Percentiles rank a stretch among this genome's conserved stretches.
Evolutionary conservation across 306 rosid genomes (phyloP).

Genomic region (Benincasa hispida): DNA sequence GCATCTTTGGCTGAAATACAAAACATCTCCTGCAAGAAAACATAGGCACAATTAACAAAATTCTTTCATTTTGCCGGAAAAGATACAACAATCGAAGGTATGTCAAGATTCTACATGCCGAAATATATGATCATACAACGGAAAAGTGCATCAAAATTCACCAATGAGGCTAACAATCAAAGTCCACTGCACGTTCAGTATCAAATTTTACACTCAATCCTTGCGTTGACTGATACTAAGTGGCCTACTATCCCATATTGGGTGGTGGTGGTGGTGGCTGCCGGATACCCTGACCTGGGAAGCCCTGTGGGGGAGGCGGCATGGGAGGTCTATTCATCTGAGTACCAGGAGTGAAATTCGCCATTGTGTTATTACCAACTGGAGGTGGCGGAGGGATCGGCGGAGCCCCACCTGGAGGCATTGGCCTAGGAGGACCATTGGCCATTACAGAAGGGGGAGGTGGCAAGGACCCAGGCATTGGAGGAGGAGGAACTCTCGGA

Average conservation of each 20-base stretch:
- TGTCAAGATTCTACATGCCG: not conserved
- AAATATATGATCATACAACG: not conserved
- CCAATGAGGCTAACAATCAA: not conserved
- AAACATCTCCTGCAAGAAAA: not conserved
- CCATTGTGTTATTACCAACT: constrained; percentile 29
- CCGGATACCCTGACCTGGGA: constrained; percentile 30
- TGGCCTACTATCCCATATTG: constrained; percentile 37
- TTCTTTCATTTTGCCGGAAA: not conserved
- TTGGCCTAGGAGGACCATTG: constrained; percentile 81
- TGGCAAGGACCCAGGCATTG: constrained; percentile 58
- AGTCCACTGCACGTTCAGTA: not conserved
- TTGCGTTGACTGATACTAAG: not conserved
- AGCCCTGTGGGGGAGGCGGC: constrained; percentile 79
- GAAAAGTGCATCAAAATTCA: not conserved
- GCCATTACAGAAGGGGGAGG: constrained; percentile 74
- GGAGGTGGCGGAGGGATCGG: constrained; percentile 80
- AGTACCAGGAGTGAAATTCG: constrained; percentile 46
- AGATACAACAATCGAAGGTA: not conserved
- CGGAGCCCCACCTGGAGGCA: constrained; percentile 68
- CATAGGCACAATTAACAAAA: not conserved
- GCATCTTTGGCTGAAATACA: not conserved
- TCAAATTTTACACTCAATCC: not conserved
- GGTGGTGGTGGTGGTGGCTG: constrained; percentile 65
- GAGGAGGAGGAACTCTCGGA: constrained; percentile 66
- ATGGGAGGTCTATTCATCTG: constrained; percentile 53